A percentile compares a stretch with the other conserved stretches of the same genome.
These are phyloP conservation scores for Colletotrichum musae DNA, from an alignment of 2,329 filamentous ascomycete genomes.

Conservation along the genomic window DNA sequence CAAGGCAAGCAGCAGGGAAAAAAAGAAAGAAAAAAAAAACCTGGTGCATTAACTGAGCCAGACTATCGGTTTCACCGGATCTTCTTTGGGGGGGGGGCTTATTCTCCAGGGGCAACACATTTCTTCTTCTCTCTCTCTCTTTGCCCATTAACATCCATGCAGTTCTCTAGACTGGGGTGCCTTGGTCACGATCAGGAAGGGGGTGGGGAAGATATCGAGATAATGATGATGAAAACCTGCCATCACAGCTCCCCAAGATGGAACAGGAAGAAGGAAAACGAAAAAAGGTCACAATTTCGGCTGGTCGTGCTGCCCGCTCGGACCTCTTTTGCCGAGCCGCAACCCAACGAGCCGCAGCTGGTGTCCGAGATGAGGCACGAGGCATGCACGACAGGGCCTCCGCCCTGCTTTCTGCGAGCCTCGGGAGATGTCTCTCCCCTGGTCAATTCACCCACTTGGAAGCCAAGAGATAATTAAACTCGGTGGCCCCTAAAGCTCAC, in stretches of 20 bases:
- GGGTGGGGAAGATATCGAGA: not conserved
- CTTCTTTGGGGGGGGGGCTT: not conserved
- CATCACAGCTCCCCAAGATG: no score
- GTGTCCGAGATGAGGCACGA: constrained; percentile 5
- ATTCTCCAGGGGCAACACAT: not conserved
- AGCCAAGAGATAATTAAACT: no score
- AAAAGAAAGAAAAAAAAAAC: not conserved
- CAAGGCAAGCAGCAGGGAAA: not conserved
- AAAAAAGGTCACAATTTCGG: not conserved
- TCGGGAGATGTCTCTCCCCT: no score
- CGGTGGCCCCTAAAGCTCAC: no score
- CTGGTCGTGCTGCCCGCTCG: no score
- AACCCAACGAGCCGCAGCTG: no score
- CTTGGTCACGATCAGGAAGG: not conserved
- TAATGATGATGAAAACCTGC: constrained; percentile 3
- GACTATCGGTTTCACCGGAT: constrained; percentile 29
- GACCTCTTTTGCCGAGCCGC: no score
- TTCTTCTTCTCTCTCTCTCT: not conserved
- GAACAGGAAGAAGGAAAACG: not conserved
- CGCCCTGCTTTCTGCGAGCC: no score
- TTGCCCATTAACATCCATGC: constrained; percentile 5
- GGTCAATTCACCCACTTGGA: no score
- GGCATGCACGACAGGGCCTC: no score
- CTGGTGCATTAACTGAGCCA: constrained; percentile 19
- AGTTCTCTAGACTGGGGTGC: not conserved